Conservation (phyloP, 176 grass and related monocot species). For the Tuctoria greenei region DNA sequence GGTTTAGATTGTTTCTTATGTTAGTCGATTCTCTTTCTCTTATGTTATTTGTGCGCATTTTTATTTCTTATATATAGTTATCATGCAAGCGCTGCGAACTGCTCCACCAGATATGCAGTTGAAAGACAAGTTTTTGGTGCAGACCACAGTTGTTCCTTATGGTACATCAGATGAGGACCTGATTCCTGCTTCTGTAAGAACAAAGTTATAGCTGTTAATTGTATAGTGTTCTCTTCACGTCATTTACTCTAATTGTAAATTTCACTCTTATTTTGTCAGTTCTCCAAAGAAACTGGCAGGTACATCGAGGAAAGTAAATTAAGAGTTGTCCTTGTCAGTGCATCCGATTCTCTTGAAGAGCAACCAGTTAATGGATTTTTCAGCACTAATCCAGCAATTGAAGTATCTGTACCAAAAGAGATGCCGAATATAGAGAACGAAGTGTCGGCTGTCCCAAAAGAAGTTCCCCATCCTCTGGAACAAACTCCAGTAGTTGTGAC, state of each 20-base stretch:
- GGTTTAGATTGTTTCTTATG: slow-evolving; percentile 28
- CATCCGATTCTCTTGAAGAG: slow-evolving; percentile 41
- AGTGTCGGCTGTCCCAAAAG: slow-evolving; percentile 32
- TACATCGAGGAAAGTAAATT: slow-evolving; percentile 97
- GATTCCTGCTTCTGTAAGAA: slow-evolving; percentile 84
- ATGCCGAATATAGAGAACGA: slow-evolving; percentile 36
- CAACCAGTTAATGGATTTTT: slow-evolving; percentile 46
- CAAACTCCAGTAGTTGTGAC: slow-evolving; percentile 39
- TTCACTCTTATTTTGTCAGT: slow-evolving; percentile 49
- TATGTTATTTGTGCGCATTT: slow-evolving; percentile 18
- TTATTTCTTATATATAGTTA: slow-evolving; percentile 59
- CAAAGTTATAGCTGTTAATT: slow-evolving; percentile 3
- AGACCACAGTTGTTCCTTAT: slow-evolving; percentile 77
- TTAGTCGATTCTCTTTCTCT: slow-evolving; percentile 3
- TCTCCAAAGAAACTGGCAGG: slow-evolving; percentile 84
- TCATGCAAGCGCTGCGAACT: slow-evolving; percentile 82
- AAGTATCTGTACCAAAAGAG: slow-evolving; percentile 41
- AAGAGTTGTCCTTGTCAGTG: slow-evolving; percentile 79
- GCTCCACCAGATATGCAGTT: slow-evolving; percentile 96
- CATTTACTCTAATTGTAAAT: slow-evolving; percentile 1
- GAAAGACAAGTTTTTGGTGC: slow-evolving; percentile 98
- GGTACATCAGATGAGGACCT: slow-evolving; percentile 83
- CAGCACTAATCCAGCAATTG: slow-evolving; percentile 33
- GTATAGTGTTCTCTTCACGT: slow-evolving; percentile 8
- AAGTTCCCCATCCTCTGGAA: slow-evolving; percentile 32